phyloP scores from a whole-genome alignment of 306 rosid genomes.

The Dalbergia cochinchinensis region DNA sequence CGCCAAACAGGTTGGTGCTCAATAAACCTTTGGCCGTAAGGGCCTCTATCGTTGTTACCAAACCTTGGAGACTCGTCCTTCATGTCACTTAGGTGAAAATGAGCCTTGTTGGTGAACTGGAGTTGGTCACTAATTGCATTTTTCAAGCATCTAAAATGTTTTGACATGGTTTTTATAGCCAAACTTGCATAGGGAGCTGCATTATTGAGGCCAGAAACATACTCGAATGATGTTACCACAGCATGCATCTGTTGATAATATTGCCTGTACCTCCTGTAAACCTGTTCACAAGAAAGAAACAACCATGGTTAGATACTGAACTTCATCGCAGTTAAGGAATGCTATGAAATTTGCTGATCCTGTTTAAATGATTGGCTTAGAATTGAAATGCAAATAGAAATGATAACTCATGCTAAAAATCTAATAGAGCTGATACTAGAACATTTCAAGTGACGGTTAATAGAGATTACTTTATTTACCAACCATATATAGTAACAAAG shows the following conservation, averaged over 20 bases:
- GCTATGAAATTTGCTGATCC: not conserved
- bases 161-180: constrained; percentile 83
- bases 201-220: constrained; percentile 78
- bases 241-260: constrained; percentile 86
- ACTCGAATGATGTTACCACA: constrained; percentile 79
- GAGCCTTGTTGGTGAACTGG: constrained; percentile 59
- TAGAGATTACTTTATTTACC: not conserved
- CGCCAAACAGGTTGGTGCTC: constrained; percentile 90
- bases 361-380: not conserved
- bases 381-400: constrained; percentile 5
- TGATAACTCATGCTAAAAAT: not conserved
- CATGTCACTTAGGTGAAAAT: constrained; percentile 44
- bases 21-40: constrained; percentile 59
- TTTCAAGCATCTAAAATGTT: constrained; percentile 81
- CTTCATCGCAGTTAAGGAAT: not conserved
- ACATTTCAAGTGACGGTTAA: not conserved
- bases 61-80: constrained; percentile 59
- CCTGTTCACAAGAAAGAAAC: constrained; percentile 54
- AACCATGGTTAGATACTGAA: not conserved
- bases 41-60: constrained; percentile 50
- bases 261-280: constrained; percentile 82
- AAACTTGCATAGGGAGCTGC: constrained; percentile 85
- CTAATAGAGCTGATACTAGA: not conserved
- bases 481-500: not conserved
- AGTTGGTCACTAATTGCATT: constrained; percentile 79